phyloP scores from a whole-genome alignment of 2,329 filamentous ascomycete genomes.

The Corinectria fuckeliana region DNA sequence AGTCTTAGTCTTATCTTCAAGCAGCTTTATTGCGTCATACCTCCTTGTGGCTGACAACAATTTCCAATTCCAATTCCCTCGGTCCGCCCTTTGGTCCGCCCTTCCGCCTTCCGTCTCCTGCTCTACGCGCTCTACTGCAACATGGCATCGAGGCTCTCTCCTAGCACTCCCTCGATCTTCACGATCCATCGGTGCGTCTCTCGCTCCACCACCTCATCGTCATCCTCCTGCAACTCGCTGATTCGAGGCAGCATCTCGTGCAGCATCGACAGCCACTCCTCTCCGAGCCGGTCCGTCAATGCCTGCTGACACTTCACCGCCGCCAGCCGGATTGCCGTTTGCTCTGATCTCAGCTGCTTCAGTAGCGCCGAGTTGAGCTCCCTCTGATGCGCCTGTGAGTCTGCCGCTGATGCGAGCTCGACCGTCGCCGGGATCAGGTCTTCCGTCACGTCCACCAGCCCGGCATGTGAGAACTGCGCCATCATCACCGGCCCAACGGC shows the following conservation, averaged over 20 bases:
- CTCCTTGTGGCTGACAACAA: background rate
- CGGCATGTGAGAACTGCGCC: constrained; percentile 65
- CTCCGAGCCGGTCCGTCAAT: constrained; percentile 80
- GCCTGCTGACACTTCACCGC: constrained; percentile 83
- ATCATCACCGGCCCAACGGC: constrained; percentile 74
- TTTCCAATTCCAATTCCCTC: constrained; percentile 10
- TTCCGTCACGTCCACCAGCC: constrained; percentile 49
- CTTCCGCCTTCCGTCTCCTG: background rate
- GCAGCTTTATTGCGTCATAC: constrained; percentile 4
- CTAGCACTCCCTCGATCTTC: constrained; percentile 86
- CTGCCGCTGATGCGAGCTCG: constrained; percentile 79
- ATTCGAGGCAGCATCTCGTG: constrained; percentile 98
- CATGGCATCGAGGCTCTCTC: constrained; percentile 92
- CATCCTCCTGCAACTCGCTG: constrained; percentile 93
- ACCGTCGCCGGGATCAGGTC: constrained; percentile 77
- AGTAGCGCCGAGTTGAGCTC: constrained; percentile 82
- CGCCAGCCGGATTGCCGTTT: constrained; percentile 75
- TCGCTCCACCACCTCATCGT: constrained; percentile 89
- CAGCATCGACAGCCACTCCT: constrained; percentile 90
- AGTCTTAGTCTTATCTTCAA: background rate
- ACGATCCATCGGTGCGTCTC: constrained; percentile 91
- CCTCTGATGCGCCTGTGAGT: constrained; percentile 90
- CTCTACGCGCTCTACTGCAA: constrained; percentile 68
- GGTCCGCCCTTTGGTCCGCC: constrained; percentile 12
- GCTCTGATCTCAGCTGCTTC: constrained; percentile 77